A percentile compares a stretch with the other conserved stretches of the same genome.
Conservation (phyloP, 2,329 filamentous ascomycete species). For the Emydomyces testavorans region DNA sequence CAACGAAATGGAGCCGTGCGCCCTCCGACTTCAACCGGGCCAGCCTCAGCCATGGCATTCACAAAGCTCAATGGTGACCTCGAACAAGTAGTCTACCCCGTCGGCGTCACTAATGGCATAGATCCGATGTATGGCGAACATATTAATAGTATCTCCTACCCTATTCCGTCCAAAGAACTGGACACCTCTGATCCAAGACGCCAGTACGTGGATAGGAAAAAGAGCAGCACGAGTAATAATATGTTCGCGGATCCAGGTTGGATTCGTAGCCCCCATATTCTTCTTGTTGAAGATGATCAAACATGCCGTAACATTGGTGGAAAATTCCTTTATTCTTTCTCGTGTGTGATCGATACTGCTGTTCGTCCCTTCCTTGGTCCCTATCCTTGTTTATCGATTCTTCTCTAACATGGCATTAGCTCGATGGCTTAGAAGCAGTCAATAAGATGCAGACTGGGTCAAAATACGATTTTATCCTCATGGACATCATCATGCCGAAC, state of each 20-base stretch:
- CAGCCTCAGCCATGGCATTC: constrained; percentile 42
- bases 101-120: constrained; percentile 81
- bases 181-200: constrained; percentile 40
- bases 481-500: constrained; percentile 96
- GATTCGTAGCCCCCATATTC: constrained; percentile 60
- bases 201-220: constrained; percentile 42
- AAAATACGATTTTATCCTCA: constrained; percentile 62
- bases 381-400: neutral
- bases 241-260: constrained; percentile 52
- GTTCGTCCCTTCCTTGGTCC: constrained; percentile 34
- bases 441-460: constrained; percentile 62
- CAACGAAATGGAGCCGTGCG: constrained; percentile 28
- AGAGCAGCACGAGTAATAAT: constrained; percentile 43
- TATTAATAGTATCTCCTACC: constrained; percentile 86
- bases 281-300: constrained; percentile 75
- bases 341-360: constrained; percentile 52
- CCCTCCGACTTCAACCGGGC: constrained; percentile 36
- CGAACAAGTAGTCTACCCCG: constrained; percentile 73
- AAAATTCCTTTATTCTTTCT: constrained; percentile 55
- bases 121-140: constrained; percentile 92
- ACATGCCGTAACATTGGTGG: constrained; percentile 56
- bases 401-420: constrained; percentile 36
- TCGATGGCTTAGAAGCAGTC: constrained; percentile 82
- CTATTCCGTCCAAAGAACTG: constrained; percentile 54
- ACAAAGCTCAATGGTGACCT: constrained; percentile 45